A percentile compares a stretch with the other conserved stretches of the same genome.
These are phyloP conservation scores for Amyloporia xantha DNA, from an alignment of 768 basidiomycete genomes.

Conservation along the genomic window DNA sequence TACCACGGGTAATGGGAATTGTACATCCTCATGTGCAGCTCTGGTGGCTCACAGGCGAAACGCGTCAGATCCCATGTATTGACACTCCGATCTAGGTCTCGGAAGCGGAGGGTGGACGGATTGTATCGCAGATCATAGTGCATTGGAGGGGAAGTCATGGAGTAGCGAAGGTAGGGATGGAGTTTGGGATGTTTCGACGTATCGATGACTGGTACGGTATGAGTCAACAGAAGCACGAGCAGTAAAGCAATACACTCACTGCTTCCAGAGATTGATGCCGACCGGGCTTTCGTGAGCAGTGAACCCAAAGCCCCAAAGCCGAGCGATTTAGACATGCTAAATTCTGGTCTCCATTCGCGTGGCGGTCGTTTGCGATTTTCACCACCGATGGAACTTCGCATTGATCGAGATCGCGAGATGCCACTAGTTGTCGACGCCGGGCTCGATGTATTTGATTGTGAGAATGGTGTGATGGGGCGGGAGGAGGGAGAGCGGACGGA, in stretches of 20 bases:
- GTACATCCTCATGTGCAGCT: conserved; percentile 45
- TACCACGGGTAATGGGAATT: conserved; percentile 61
- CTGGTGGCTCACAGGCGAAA: conserved; percentile 45
- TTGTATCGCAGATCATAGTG: conserved; percentile 45
- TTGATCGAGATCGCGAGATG: conserved; percentile 14
- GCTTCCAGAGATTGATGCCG: conserved; percentile 16
- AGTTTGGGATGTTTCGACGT: conserved; percentile 14
- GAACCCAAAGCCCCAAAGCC: conserved; percentile 13
- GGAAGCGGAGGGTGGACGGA: conserved; percentile 36
- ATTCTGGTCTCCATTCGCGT: conserved; percentile 27
- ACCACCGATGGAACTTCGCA: conserved; percentile 7
- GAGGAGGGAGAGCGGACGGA: conserved; percentile 1
- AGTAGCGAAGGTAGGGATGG: conserved; percentile 23
- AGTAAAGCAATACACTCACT: conserved; percentile 7
- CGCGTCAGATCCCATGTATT: conserved; percentile 48
- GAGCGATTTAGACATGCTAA: conserved; percentile 21
- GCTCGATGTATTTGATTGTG: conserved; percentile 11
- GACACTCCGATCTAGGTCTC: conserved; percentile 35
- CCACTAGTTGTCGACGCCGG: conserved; percentile 10
- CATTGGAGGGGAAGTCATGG: conserved; percentile 29
- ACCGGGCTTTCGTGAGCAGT: conserved; percentile 16
- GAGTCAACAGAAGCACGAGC: background rate
- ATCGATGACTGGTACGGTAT: conserved; percentile 3
- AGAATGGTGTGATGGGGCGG: conserved; percentile 12
- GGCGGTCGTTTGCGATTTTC: conserved; percentile 20